Evolutionary conservation across 2,329 filamentous ascomycete genomes (phyloP).

Genomic region (Aspergillus novofumigatus): DNA sequence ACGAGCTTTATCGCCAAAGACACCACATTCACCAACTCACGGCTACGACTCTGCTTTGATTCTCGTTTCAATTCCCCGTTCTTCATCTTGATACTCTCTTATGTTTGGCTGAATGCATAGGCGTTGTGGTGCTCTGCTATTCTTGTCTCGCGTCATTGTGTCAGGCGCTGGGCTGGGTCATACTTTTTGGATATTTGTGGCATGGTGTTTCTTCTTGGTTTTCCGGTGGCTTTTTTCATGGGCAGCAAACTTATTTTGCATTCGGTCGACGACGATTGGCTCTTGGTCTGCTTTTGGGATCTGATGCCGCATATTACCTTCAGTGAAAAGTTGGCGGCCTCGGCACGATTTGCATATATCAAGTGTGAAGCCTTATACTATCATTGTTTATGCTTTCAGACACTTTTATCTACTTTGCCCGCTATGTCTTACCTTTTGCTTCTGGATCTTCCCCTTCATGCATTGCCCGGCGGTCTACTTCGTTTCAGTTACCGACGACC

Average conservation of each 20-base stretch:
- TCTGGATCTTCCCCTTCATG: background rate
- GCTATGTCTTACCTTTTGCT: background rate
- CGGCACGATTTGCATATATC: slow-evolving; percentile 19
- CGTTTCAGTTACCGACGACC: background rate
- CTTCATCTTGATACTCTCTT: slow-evolving; percentile 11
- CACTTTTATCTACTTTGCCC: slow-evolving; percentile 1
- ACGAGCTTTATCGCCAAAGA: background rate
- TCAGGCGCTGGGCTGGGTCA: slow-evolving; percentile 20
- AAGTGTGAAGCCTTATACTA: slow-evolving; percentile 11
- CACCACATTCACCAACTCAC: slow-evolving; percentile 1
- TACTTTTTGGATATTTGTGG: slow-evolving; percentile 15
- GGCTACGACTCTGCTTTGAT: slow-evolving; percentile 13
- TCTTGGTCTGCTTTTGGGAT: slow-evolving; percentile 10
- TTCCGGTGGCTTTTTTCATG: slow-evolving; percentile 8
- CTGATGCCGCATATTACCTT: slow-evolving; percentile 11
- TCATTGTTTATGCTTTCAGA: slow-evolving; percentile 12
- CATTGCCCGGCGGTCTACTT: background rate
- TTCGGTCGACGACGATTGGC: slow-evolving; percentile 8
- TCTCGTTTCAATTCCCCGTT: slow-evolving; percentile 11
- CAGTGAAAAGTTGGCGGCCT: slow-evolving; percentile 17
- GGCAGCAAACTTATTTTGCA: slow-evolving; percentile 11
- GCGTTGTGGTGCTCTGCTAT: slow-evolving; percentile 17
- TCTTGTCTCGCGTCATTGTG: slow-evolving; percentile 12
- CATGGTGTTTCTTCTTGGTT: slow-evolving; percentile 15
- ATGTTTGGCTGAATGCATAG: slow-evolving; percentile 16